Base-by-base conservation (phyloP, 2,329 filamentous ascomycete genomes). In the Fusarium nelsonii region DNA sequence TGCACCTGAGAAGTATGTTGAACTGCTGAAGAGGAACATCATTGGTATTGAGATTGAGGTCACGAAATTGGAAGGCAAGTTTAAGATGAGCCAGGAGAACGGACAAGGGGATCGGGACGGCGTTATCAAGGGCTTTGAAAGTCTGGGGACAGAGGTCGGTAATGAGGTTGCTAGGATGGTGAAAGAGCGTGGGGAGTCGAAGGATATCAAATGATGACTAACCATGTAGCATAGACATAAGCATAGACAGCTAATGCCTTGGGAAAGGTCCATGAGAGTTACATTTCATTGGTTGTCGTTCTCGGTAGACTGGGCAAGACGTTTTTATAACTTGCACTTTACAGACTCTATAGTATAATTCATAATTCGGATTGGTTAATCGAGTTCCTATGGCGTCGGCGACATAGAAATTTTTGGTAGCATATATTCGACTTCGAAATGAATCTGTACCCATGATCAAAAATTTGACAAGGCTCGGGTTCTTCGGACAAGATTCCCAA, bases 61-160 rank as follows among this genome's bases (percentile, higher is more conserved):
- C 46, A 80, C 83, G 0, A 75, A 82, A 18, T 73, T 90, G 18
- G 83, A 85, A 50, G 88, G 88, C 5, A 90, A 89, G 77, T 88
- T 85, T 64, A 90, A 91, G 79, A 88, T 90, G 88, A 89, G 86
- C 64, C 88, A 90, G 78, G 88, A 90, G 70, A 79, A 83, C 79
- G 58, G 73, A 0, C 63, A 75, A 1, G 86, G 81, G 0, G 88
- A 90, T 72, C 75, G 82, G 0, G 76, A 84, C 11, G 89, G 89
- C 1, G 83, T 91, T 3, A 77, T 88, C 2, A 69, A 83, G 1
- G 89, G 89, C 0, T 90, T 91, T 65, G 75, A 78, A 44, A 52
- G 23, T 0, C 33, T 82, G 36, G 70, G 59, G 0, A 74, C 77
- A 0, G 77, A 79, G 0, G 44, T 69, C 16, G 79, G 70, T 0